These are phyloP conservation scores for Trichosporon ovoides DNA, from an alignment of 1,284 basidiomycete species.

Conservation along the genomic window DNA sequence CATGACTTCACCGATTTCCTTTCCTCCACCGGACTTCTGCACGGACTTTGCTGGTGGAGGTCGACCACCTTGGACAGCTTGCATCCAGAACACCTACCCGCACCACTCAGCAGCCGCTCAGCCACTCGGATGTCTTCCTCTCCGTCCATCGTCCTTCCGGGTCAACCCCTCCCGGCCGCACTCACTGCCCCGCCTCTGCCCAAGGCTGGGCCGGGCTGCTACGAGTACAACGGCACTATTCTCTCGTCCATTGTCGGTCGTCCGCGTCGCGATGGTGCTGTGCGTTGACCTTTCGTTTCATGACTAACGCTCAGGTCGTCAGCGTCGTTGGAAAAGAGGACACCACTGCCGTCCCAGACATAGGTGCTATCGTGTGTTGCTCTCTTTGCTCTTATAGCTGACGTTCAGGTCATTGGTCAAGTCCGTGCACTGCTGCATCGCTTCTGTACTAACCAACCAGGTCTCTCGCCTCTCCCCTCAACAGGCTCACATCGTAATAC, in stretches of 20 bases:
- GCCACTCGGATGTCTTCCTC: constrained; percentile 6
- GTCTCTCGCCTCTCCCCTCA: constrained; percentile 79
- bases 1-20: not conserved
- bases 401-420: constrained; percentile 37
- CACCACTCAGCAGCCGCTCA: not conserved
- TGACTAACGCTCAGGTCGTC: constrained; percentile 27
- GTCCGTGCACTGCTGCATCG: constrained; percentile 21
- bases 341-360: constrained; percentile 45
- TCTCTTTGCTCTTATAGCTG: not conserved
- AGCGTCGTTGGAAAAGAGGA: constrained; percentile 45
- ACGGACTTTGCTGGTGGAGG: not conserved
- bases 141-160: constrained; percentile 59
- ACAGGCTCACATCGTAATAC: constrained; percentile 81
- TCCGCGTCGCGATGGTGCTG: constrained; percentile 58
- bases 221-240: constrained; percentile 60
- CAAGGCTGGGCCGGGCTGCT: constrained; percentile 64
- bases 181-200: constrained; percentile 55
- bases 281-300: constrained; percentile 50
- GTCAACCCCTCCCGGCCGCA: constrained; percentile 67
- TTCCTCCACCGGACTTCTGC: not conserved
- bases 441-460: constrained; percentile 41
- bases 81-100: not conserved
- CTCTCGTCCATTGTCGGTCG: constrained; percentile 69
- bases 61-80: too few species aligned
- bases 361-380: constrained; percentile 43